Evolutionary conservation across 2,329 filamentous ascomycete species (phyloP).

Genomic region (Fusarium albosuccineum): DNA sequence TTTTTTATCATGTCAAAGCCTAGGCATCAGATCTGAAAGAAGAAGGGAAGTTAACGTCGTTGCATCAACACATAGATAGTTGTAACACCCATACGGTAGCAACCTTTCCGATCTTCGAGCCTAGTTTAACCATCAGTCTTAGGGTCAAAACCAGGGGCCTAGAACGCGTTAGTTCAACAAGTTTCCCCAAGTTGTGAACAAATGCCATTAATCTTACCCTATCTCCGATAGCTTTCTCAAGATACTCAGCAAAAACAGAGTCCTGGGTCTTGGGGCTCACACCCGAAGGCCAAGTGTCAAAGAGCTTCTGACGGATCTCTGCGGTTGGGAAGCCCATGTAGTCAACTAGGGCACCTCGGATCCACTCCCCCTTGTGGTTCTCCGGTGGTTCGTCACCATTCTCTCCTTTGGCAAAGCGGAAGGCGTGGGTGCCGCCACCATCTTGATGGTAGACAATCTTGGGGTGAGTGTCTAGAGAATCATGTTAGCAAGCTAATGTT

Average conservation of each 20-base stretch:
- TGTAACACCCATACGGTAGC: too few species aligned
- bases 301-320: slow-evolving; percentile 1
- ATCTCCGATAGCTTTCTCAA: neutral
- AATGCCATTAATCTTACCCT: neutral
- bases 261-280: neutral
- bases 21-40: too few species aligned
- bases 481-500: neutral
- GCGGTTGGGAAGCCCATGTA: neutral
- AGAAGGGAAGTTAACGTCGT: too few species aligned
- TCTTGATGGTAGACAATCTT: slow-evolving; percentile 46
- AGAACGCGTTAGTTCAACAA: neutral
- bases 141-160: neutral
- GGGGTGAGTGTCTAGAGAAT: slow-evolving; percentile 17
- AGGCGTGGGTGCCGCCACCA: slow-evolving; percentile 39
- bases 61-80: too few species aligned
- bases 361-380: neutral
- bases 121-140: neutral
- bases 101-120: neutral
- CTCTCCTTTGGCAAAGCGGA: slow-evolving; percentile 37
- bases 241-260: neutral
- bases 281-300: neutral
- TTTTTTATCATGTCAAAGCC: too few species aligned
- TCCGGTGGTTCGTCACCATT: neutral
- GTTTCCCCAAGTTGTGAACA: neutral
- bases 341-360: neutral